phyloP scores from a whole-genome alignment of 352 stramenopile genomes.

The Globisporangium acanthophoron region DNA sequence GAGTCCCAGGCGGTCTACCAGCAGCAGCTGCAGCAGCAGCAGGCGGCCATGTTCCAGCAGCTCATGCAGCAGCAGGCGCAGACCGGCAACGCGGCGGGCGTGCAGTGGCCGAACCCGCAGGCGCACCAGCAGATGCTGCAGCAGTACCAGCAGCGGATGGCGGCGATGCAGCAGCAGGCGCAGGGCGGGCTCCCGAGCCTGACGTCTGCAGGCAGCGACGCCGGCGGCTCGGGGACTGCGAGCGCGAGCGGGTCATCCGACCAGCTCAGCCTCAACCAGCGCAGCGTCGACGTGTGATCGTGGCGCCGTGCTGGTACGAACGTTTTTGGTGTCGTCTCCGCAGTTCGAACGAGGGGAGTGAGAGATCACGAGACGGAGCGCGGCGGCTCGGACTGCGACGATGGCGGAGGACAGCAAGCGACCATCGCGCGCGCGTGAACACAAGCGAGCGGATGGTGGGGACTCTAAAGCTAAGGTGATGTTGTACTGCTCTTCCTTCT shows the following conservation, averaged over 20 bases:
- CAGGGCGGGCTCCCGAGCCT: conserved; percentile 27
- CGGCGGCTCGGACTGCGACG: neutral
- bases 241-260: conserved; percentile 35
- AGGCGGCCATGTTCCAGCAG: conserved; percentile 85
- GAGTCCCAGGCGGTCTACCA: conserved; percentile 81
- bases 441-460: no score
- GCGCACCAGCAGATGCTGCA: conserved; percentile 87
- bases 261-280: conserved; percentile 68
- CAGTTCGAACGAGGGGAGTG: no score
- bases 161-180: conserved; percentile 59
- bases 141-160: conserved; percentile 85
- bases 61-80: conserved; percentile 80
- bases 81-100: conserved; percentile 35
- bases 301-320: neutral
- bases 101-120: conserved; percentile 75
- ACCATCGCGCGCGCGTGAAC: no score
- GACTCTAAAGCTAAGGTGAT: neutral
- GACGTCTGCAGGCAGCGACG: conserved; percentile 42
- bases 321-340: neutral
- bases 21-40: conserved; percentile 85
- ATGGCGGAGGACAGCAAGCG: no score
- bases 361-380: neutral
- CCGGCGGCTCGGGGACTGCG: conserved; percentile 13
- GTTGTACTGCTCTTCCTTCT: neutral
- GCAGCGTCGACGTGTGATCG: conserved; percentile 64